A percentile compares a stretch with the other conserved stretches of the same genome.
phyloP scores from a whole-genome alignment of 257 asterid species.

The Lantana camara region DNA sequence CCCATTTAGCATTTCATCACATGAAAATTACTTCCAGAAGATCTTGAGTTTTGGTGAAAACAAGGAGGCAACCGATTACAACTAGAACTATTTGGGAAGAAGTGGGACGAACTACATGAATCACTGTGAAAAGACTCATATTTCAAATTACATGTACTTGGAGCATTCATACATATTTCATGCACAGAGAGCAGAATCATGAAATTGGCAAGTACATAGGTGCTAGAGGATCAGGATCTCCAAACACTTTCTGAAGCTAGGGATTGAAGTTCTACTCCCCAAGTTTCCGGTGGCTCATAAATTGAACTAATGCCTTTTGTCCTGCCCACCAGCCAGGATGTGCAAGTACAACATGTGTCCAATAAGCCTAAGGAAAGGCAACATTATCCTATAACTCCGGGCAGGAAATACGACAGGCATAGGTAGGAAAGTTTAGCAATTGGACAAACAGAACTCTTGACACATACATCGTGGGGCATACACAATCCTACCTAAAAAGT shows the following conservation, averaged over 20 bases:
- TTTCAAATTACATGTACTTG: not conserved
- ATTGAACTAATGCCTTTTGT: constrained; percentile 13
- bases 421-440: constrained; percentile 3
- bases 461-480: too few species aligned
- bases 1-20: not conserved
- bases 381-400: not conserved
- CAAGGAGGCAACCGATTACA: not conserved
- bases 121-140: not conserved
- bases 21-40: not conserved
- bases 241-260: not conserved
- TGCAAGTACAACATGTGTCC: not conserved
- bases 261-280: too few species aligned
- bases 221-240: constrained; percentile 1
- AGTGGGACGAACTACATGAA: not conserved
- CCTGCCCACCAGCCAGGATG: constrained; percentile 15
- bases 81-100: not conserved
- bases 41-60: not conserved
- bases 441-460: constrained; percentile 3
- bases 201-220: constrained; percentile 8
- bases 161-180: not conserved
- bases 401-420: constrained; percentile 16
- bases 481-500: constrained; percentile 1
- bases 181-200: not conserved
- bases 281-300: not conserved
- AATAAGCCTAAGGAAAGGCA: constrained; percentile 11